Evolutionary conservation across 1,139 yeast species (phyloP).

Genomic region (Pneumocystis jirovecii): DNA sequence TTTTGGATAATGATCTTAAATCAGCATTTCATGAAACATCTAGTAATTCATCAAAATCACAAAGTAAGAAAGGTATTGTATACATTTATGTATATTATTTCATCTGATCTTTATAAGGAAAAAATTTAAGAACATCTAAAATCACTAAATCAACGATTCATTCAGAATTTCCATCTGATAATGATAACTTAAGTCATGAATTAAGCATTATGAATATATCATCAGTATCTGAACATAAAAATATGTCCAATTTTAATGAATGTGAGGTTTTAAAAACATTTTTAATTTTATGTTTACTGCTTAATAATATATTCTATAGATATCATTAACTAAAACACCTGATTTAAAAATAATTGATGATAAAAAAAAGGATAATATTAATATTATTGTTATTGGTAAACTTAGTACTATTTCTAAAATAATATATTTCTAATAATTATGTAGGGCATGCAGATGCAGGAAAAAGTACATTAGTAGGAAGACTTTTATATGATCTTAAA

Average conservation of each 20-base stretch:
- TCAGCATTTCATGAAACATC: neutral
- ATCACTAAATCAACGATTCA: neutral
- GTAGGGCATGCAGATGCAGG: constrained; percentile 98
- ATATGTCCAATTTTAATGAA: neutral
- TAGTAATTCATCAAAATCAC: neutral
- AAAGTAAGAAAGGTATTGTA: neutral
- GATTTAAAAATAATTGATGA: neutral
- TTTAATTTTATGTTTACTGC: neutral
- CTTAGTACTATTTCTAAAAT: neutral
- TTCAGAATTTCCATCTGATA: neutral
- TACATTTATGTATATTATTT: neutral
- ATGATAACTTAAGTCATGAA: neutral
- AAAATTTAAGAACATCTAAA: neutral
- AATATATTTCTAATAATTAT: neutral
- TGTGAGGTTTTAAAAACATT: neutral
- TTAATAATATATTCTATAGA: neutral
- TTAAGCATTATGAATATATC: neutral
- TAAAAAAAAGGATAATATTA: constrained; percentile 25
- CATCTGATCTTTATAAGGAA: neutral
- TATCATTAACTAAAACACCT: neutral
- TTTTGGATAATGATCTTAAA: neutral
- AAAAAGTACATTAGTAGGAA: constrained; percentile 86
- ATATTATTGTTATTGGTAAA: constrained; percentile 53
- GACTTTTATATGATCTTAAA: constrained; percentile 66
- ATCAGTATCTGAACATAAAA: neutral